phyloP scores from a whole-genome alignment of 257 asterid genomes.

The Salvia miltiorrhiza region DNA sequence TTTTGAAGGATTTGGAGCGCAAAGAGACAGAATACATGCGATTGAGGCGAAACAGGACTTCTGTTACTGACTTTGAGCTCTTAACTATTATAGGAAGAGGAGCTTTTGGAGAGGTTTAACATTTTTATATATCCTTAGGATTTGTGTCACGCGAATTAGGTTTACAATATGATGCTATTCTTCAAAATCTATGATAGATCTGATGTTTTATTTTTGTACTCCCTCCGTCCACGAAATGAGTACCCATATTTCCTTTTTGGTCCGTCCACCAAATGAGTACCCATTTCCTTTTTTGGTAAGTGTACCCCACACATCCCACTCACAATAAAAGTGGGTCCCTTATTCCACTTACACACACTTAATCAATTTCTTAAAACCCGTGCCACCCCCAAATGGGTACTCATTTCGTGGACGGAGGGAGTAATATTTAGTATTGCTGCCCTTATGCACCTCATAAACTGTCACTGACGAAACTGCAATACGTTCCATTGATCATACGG shows the following conservation, averaged over 20 bases:
- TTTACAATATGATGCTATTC: neutral
- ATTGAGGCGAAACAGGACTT: conserved; percentile 66
- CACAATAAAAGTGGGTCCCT: too few relatives aligned
- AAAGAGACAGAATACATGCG: conserved; percentile 82
- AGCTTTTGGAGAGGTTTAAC: conserved; percentile 84
- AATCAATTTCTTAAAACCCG: too few relatives aligned
- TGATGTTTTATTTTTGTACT: neutral
- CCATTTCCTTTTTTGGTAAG: too few relatives aligned
- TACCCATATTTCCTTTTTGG: too few relatives aligned
- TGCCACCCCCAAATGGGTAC: too few relatives aligned
- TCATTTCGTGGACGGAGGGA: too few relatives aligned
- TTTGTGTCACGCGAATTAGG: neutral
- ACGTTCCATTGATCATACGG: neutral
- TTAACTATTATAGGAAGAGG: conserved; percentile 78
- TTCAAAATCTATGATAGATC: neutral
- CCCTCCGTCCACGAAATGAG: too few relatives aligned
- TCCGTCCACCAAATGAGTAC: too few relatives aligned
- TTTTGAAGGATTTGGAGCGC: conserved; percentile 67
- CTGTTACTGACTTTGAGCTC: conserved; percentile 77
- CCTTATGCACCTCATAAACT: neutral
- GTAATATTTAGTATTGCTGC: neutral
- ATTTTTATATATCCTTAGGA: neutral
- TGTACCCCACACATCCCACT: too few relatives aligned
- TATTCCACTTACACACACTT: too few relatives aligned
- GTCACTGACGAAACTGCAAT: neutral